Percentiles rank a stretch among this genome's conserved stretches.
phyloP scores from a whole-genome alignment of 352 stramenopile genomes.

The Phytophthora kernoviae region DNA sequence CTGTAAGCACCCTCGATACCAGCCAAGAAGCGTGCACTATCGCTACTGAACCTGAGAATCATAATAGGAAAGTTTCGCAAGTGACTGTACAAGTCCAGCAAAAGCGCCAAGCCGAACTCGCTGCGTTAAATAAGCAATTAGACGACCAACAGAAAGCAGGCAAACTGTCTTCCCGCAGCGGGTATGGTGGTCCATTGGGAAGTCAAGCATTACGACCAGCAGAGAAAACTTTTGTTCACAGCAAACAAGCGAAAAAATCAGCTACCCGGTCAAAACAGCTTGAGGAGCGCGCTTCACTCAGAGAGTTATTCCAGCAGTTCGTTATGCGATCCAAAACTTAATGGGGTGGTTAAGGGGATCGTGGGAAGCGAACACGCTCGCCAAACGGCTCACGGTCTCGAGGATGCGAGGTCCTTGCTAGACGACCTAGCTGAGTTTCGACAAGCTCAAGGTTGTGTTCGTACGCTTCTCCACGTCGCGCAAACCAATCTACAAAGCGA shows the following conservation, averaged over 20 bases:
- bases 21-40: background rate
- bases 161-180: background rate
- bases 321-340: constrained; percentile 20
- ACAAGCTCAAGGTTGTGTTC: constrained; percentile 76
- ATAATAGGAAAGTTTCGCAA: constrained; percentile 9
- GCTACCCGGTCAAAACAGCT: constrained; percentile 15
- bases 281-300: constrained; percentile 23
- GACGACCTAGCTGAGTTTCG: constrained; percentile 60
- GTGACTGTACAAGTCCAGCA: constrained; percentile 49
- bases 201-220: constrained; percentile 12
- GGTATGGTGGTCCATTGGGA: background rate
- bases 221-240: constrained; percentile 16
- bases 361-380: constrained; percentile 48
- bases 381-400: constrained; percentile 51
- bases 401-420: constrained; percentile 46
- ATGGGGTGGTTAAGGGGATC: constrained; percentile 11
- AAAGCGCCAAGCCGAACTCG: constrained; percentile 49
- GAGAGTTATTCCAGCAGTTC: constrained; percentile 33
- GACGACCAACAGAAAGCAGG: constrained; percentile 14
- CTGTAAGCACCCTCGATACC: constrained; percentile 20
- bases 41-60: constrained; percentile 9
- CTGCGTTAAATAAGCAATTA: constrained; percentile 26
- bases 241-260: constrained; percentile 15
- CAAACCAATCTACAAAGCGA: constrained; percentile 81
- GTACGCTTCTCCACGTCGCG: constrained; percentile 64